Evolutionary conservation across 225 moss, liverwort and hornwort genomes (phyloP).

Genomic region (Marchantia paleacea): DNA sequence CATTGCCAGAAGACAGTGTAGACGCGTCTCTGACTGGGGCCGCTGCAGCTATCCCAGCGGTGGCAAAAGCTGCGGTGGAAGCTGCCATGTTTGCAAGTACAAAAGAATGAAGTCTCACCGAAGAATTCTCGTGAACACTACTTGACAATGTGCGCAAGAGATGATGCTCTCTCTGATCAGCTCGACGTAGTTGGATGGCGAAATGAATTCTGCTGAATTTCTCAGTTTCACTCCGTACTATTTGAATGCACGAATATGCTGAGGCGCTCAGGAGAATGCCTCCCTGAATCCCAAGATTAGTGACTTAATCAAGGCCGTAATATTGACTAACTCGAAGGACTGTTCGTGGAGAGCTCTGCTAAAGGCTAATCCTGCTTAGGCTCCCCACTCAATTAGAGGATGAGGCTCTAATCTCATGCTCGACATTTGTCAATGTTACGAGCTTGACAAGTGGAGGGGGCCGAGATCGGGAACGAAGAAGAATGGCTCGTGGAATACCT

Average conservation of each 20-base stretch:
- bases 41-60: constrained; percentile 4
- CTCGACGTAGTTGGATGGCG: background rate
- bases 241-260: background rate
- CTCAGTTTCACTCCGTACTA: background rate
- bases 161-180: background rate
- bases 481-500: background rate
- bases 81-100: background rate
- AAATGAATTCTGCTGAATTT: background rate
- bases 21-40: background rate
- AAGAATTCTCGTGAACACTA: no score
- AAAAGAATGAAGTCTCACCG: background rate
- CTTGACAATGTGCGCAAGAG: background rate
- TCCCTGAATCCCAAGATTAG: background rate
- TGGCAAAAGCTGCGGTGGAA: background rate
- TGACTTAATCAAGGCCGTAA: background rate
- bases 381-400: background rate
- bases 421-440: background rate
- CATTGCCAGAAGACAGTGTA: constrained; percentile 21
- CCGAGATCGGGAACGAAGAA: background rate
- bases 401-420: background rate
- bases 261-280: background rate
- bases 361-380: background rate
- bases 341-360: background rate
- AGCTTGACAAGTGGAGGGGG: background rate
- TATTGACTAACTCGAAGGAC: background rate